Base-by-base conservation (phyloP, 495 filamentous ascomycete species). In the Physcia stellaris region DNA sequence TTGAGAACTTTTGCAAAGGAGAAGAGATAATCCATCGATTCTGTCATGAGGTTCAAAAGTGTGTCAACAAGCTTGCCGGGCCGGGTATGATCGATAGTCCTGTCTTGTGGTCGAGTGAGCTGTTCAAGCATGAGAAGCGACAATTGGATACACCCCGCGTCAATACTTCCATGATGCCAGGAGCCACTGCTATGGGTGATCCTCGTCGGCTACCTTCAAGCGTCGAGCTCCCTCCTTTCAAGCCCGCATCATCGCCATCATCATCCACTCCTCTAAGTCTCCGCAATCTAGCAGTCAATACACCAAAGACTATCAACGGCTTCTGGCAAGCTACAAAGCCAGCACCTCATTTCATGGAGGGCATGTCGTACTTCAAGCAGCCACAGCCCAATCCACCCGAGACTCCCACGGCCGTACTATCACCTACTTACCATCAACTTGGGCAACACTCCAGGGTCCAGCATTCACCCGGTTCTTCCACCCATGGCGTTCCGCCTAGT, bases 21-120 rank as follows among this genome's bases (percentile, higher is more conserved):
- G 90, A 98, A 52, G 90, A 98, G 60, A 66, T 90, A 24, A 92
- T 98, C 37, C 90, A 98, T 53, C 75, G 86, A 12, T 93, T 98
- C 54, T 92, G 79, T 54, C 77, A 86, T 33, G 90, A 96, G 53
- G 71, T 98, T 18, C 83, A 90, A 39, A 81, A 68, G 40, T 93
- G 83, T 47, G 77, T 94, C 56, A 79, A 70, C 50, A 88, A 86
- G 54, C 65, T 98, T 1, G 80, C 93, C 15, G 85, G 86, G 26
- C 81, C 90, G 38, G 85, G 77, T 38, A 76, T 94, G 52, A 61
- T 85, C 30, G 86, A 93, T 29, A 82, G 83, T 1, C 86, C 90
- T 6, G 85, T 94, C 2, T 58, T 96, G 3, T 94, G 85, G 85
- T 86, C 86, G 0, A 95, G 86, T 51, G 84, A 87, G 34, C 64